Evolutionary conservation across 345 rosid genomes (phyloP).

Genomic region (Eucalyptus sideroxylon): DNA sequence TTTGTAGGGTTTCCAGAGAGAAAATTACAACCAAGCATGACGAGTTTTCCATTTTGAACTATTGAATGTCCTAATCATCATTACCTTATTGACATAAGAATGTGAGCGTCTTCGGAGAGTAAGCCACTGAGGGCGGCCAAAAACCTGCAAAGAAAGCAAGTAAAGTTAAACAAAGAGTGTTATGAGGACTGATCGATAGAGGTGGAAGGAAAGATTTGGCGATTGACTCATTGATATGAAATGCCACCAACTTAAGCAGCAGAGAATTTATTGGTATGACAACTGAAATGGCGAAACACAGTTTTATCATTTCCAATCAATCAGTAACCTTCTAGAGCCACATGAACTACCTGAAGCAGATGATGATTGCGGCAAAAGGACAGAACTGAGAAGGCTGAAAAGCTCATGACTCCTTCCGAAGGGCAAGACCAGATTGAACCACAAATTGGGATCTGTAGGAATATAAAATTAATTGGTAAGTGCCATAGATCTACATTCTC

Average conservation of each 20-base stretch:
- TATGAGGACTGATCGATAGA: background rate
- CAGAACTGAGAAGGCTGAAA: slow-evolving; percentile 72
- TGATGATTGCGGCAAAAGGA: slow-evolving; percentile 81
- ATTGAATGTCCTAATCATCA: background rate
- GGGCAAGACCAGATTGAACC: slow-evolving; percentile 89
- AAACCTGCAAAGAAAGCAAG: slow-evolving; percentile 25
- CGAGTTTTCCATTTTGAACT: background rate
- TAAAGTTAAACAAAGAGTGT: background rate
- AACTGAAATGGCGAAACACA: background rate
- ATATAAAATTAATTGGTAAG: background rate
- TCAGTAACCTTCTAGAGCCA: background rate
- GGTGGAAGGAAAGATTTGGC: background rate
- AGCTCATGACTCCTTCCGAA: slow-evolving; percentile 56
- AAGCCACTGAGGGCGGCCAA: slow-evolving; percentile 89
- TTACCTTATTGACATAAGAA: slow-evolving; percentile 48
- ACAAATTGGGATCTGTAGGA: slow-evolving; percentile 56
- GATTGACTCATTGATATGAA: background rate
- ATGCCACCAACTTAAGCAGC: background rate
- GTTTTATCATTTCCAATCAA: background rate
- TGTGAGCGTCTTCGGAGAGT: slow-evolving; percentile 57
- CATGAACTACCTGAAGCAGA: slow-evolving; percentile 56
- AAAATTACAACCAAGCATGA: background rate
- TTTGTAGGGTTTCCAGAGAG: background rate
- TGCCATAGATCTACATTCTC: background rate
- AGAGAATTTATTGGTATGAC: background rate